These are phyloP conservation scores for Hanseniaspora pseudoguilliermondii DNA, from an alignment of 805 yeast genomes.

Conservation along the genomic window DNA sequence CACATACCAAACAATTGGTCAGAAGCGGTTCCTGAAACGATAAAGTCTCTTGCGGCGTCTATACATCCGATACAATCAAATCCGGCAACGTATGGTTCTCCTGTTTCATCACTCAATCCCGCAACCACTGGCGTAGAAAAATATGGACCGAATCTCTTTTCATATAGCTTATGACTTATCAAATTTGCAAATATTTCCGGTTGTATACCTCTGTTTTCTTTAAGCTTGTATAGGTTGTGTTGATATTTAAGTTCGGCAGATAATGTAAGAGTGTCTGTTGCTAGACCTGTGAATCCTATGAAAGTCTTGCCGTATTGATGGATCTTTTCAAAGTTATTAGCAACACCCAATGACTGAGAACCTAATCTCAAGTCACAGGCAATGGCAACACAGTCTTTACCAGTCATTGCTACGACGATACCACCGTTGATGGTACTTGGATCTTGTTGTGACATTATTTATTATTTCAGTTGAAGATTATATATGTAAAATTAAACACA, in stretches of 20 bases:
- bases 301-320: conserved; percentile 77
- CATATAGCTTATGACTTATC: conserved; percentile 80
- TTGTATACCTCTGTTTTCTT: conserved; percentile 84
- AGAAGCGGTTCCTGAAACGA: conserved; percentile 91
- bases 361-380: conserved; percentile 94
- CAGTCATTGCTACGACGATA: conserved; percentile 95
- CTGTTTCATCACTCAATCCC: conserved; percentile 72
- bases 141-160: conserved; percentile 89
- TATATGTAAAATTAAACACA: not conserved
- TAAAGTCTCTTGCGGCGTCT: conserved; percentile 87
- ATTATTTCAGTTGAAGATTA: not conserved
- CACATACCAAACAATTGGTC: conserved; percentile 98
- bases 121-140: conserved; percentile 95
- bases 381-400: conserved; percentile 95
- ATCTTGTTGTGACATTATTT: conserved; percentile 11
- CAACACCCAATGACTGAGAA: conserved; percentile 78
- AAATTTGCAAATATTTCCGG: conserved; percentile 89
- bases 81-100: conserved; percentile 83
- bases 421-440: conserved; percentile 45
- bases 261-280: conserved; percentile 82
- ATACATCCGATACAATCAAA: conserved; percentile 95
- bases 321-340: conserved; percentile 87
- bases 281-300: conserved; percentile 88
- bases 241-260: conserved; percentile 70
- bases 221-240: conserved; percentile 75